phyloP scores from a whole-genome alignment of 2,329 filamentous ascomycete species.

The Trichoderma brevicompactum region DNA sequence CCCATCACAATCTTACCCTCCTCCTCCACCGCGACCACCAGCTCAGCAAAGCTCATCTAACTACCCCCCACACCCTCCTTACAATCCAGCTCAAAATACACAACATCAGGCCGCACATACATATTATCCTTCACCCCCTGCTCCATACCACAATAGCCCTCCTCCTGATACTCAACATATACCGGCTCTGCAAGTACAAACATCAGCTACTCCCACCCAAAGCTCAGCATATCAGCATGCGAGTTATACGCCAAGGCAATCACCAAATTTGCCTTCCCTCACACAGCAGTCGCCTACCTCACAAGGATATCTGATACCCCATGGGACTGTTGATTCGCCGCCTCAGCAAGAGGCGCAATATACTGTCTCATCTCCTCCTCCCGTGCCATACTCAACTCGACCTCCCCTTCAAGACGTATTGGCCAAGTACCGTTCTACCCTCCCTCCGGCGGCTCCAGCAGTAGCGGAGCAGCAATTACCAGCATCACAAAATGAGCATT shows the following conservation, averaged over 20 bases:
- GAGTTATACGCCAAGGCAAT: neutral
- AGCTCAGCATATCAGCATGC: neutral
- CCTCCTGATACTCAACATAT: neutral
- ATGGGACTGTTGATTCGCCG: neutral
- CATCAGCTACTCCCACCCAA: neutral
- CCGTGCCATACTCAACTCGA: constrained; percentile 1
- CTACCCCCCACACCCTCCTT: neutral
- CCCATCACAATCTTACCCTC: constrained; percentile 1
- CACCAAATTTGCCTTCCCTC: neutral
- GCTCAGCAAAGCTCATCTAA: neutral
- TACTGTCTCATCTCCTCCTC: neutral
- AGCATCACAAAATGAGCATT: neutral
- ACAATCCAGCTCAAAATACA: neutral
- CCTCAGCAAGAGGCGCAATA: constrained; percentile 13
- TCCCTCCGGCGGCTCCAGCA: neutral
- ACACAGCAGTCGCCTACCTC: neutral
- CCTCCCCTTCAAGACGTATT: neutral
- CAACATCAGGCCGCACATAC: neutral
- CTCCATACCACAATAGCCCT: neutral
- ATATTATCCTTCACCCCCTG: neutral
- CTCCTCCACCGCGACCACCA: neutral
- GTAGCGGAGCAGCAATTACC: neutral
- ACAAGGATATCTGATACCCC: neutral
- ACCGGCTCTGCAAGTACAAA: neutral
- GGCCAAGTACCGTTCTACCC: neutral